A percentile compares a stretch with the other conserved stretches of the same genome.
These are phyloP conservation scores for Protomyces pachydermus DNA, from an alignment of 1,139 yeast genomes.

Conservation along the genomic window DNA sequence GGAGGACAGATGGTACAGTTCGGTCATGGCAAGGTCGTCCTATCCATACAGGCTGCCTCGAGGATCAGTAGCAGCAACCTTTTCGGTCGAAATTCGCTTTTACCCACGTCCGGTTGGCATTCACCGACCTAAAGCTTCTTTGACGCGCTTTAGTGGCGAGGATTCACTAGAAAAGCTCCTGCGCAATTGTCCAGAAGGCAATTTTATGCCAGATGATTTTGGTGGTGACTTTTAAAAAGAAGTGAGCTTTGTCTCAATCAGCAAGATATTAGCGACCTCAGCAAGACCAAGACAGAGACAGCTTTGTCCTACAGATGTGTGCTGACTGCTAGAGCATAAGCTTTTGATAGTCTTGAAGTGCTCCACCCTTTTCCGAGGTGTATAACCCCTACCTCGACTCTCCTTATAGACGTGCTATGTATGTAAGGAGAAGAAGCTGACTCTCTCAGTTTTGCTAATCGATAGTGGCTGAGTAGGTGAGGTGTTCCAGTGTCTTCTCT, in stretches of 20 bases:
- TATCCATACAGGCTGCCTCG: background rate
- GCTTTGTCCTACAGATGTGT: no score
- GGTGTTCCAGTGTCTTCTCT: no score
- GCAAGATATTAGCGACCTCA: background rate
- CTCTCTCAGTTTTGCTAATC: no score
- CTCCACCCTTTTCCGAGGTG: no score
- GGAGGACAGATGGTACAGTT: constrained; percentile 10
- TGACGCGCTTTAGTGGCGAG: background rate
- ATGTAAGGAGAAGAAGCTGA: no score
- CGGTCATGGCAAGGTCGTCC: background rate
- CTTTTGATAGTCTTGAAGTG: no score
- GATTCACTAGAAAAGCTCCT: background rate
- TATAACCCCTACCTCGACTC: no score
- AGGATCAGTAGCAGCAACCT: background rate
- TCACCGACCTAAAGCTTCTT: background rate
- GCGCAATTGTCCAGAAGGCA: background rate
- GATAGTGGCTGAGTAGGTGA: no score
- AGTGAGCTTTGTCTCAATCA: background rate
- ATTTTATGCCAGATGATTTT: background rate
- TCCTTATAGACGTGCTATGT: no score
- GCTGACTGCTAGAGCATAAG: no score
- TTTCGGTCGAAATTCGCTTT: background rate
- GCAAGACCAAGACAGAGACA: background rate
- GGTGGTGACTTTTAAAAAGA: background rate
- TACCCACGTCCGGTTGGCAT: background rate